A percentile compares a stretch with the other conserved stretches of the same genome.
phyloP scores from a whole-genome alignment of 1,139 yeast genomes.

The Scheffersomyces titani region DNA sequence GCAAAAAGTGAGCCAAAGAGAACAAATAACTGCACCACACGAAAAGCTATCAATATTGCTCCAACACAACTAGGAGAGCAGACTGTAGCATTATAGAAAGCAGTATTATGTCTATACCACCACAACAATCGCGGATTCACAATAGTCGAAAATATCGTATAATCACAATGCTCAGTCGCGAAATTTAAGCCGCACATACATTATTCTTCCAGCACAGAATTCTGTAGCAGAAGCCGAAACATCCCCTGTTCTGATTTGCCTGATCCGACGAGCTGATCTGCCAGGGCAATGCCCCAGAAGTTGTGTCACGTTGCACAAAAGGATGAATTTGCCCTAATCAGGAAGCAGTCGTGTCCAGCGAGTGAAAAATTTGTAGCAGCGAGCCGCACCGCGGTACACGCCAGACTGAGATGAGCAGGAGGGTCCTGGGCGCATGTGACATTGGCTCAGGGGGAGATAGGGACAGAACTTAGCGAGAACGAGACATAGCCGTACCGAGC shows the following conservation, averaged over 20 bases:
- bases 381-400: not conserved
- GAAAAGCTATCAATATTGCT: no score
- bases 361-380: not conserved
- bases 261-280: not conserved
- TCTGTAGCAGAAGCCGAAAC: constrained; percentile 60
- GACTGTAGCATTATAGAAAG: no score
- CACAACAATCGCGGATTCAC: no score
- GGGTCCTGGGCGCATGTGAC: not conserved
- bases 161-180: not conserved
- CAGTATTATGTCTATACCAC: no score
- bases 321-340: not conserved
- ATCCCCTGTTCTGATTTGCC: constrained; percentile 28
- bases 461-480: not conserved
- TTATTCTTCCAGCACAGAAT: constrained; percentile 53
- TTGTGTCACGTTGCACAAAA: not conserved
- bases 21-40: no score
- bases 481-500: not conserved
- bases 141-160: no score
- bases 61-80: no score
- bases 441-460: not conserved
- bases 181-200: constrained; percentile 6
- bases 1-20: no score
- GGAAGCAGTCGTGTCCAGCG: not conserved
- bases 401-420: not conserved
- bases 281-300: not conserved